Evolutionary conservation across 148 eudicot species (phyloP).

Genomic region (Rhododendron ovatum): DNA sequence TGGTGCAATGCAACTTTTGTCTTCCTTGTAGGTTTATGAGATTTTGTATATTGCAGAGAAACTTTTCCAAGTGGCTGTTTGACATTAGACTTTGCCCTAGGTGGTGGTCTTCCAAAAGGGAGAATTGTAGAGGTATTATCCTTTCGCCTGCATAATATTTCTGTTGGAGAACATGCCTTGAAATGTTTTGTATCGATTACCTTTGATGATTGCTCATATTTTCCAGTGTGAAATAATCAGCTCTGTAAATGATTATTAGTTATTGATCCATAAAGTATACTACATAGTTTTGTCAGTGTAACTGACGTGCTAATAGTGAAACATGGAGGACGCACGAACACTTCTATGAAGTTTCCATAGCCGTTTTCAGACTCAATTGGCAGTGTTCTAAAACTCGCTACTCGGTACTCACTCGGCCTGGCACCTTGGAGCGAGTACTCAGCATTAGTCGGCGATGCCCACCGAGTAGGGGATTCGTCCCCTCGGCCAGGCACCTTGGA

Average conservation of each 20-base stretch:
- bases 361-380: not conserved
- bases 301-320: not conserved
- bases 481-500: too few species aligned
- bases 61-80: slow-evolving; percentile 98
- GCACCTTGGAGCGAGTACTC: too few species aligned
- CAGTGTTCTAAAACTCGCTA: too few species aligned
- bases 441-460: too few species aligned
- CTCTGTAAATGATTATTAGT: not conserved
- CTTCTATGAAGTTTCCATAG: not conserved
- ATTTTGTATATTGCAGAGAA: slow-evolving; percentile 53
- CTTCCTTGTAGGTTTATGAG: not conserved
- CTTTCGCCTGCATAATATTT: not conserved
- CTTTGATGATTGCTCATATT: not conserved
- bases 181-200: not conserved
- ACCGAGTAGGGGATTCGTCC: too few species aligned
- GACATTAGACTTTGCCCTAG: slow-evolving; percentile 90
- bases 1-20: not conserved
- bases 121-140: slow-evolving; percentile 82
- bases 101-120: slow-evolving; percentile 96
- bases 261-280: not conserved
- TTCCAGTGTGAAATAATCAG: not conserved
- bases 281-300: not conserved
- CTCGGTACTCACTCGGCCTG: too few species aligned
- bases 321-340: not conserved
- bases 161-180: not conserved